Conservation (phyloP, 2,329 filamentous ascomycete species). For the Trichothecium roseum region DNA sequence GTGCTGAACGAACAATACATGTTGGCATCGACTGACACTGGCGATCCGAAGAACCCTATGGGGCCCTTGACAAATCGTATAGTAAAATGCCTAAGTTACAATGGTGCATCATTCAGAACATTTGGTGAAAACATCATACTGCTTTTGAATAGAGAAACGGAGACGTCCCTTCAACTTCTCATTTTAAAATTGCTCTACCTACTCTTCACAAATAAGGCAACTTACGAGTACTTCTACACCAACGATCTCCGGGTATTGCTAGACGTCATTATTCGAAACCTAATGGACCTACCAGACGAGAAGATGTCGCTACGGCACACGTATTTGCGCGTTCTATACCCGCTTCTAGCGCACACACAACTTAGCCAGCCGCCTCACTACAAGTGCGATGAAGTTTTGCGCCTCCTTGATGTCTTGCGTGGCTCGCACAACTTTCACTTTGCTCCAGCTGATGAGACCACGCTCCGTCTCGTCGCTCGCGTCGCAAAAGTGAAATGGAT, state of each 20-base stretch:
- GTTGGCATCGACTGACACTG: constrained; percentile 55
- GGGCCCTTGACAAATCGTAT: constrained; percentile 77
- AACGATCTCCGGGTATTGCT: constrained; percentile 91
- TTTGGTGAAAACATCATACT: constrained; percentile 98
- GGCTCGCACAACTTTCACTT: constrained; percentile 63
- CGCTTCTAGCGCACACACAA: constrained; percentile 84
- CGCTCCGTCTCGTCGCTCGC: constrained; percentile 64
- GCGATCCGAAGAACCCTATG: constrained; percentile 21
- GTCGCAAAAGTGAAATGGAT: constrained; percentile 66
- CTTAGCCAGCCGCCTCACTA: constrained; percentile 80
- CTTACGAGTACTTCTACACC: constrained; percentile 97
- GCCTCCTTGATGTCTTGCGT: constrained; percentile 60
- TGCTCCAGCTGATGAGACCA: constrained; percentile 71
- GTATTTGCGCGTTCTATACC: constrained; percentile 86
- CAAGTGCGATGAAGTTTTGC: constrained; percentile 76
- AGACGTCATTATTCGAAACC: constrained; percentile 91
- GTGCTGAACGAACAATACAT: constrained; percentile 98
- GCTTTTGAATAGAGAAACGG: constrained; percentile 85
- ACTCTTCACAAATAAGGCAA: constrained; percentile 82
- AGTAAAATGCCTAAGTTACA: constrained; percentile 76
- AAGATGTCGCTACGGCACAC: constrained; percentile 72
- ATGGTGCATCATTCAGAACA: constrained; percentile 76
- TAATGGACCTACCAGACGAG: constrained; percentile 90
- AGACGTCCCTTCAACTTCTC: constrained; percentile 88
- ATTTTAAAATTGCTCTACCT: constrained; percentile 94